Conservation (phyloP, 495 filamentous ascomycete genomes). For the Filosporella fistucella region DNA sequence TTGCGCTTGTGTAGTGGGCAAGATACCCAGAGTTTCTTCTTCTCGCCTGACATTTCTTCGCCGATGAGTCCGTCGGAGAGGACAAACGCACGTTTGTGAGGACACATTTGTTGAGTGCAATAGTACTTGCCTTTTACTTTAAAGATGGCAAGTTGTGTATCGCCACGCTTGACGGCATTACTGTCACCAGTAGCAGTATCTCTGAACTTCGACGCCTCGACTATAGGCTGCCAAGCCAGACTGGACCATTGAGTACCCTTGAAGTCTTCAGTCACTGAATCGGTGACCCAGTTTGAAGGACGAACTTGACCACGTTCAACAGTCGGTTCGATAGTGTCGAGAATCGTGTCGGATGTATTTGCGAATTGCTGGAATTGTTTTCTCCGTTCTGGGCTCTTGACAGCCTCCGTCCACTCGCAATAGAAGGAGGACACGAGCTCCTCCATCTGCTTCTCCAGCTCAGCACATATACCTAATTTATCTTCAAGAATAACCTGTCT, state of each 20-base stretch:
- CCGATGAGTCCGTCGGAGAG: constrained; percentile 83
- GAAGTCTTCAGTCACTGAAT: constrained; percentile 57
- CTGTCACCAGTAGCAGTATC: constrained; percentile 62
- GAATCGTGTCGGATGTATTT: too few relatives aligned
- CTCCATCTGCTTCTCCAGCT: too few relatives aligned
- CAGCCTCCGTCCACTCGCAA: too few relatives aligned
- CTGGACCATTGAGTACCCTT: constrained; percentile 63
- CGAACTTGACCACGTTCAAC: background rate
- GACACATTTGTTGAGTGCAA: constrained; percentile 94
- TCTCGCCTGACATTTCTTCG: too few relatives aligned
- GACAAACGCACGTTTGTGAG: constrained; percentile 88
- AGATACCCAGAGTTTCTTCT: too few relatives aligned
- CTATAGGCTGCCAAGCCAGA: constrained; percentile 78
- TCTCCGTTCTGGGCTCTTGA: too few relatives aligned
- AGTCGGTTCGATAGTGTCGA: too few relatives aligned
- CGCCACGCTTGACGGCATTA: constrained; percentile 74
- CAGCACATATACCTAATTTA: too few relatives aligned
- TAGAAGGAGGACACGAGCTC: too few relatives aligned
- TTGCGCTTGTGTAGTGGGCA: too few relatives aligned
- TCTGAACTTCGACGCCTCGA: constrained; percentile 66
- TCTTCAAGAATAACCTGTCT: too few relatives aligned
- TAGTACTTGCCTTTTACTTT: constrained; percentile 79
- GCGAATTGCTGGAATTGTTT: too few relatives aligned
- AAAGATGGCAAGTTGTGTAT: constrained; percentile 89
- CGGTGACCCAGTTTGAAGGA: background rate